These are phyloP conservation scores for Trypanosomatidae sp. DNA, from an alignment of 208 protist species.

Conservation along the genomic window DNA sequence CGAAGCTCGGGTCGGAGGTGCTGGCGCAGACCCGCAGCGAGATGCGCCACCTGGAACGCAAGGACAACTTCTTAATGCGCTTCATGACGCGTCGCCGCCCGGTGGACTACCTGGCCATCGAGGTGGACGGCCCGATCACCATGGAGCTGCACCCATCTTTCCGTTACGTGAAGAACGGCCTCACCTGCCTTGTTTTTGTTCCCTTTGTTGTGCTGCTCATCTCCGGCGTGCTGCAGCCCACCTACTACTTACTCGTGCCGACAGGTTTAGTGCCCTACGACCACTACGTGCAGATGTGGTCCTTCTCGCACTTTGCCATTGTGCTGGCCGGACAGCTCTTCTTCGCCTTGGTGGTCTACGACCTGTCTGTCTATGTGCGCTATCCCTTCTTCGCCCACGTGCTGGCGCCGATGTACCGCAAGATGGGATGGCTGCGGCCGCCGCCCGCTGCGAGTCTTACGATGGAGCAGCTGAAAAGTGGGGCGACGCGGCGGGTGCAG, in stretches of 20 bases:
- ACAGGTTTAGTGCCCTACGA: conserved; percentile 55
- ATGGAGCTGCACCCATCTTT: conserved; percentile 73
- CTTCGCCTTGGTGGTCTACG: conserved; percentile 70
- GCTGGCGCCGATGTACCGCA: conserved; percentile 64
- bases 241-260: conserved; percentile 70
- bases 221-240: conserved; percentile 73
- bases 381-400: conserved; percentile 74
- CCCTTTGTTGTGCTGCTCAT: conserved; percentile 58
- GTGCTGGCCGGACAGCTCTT: conserved; percentile 61
- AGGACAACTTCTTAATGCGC: conserved; percentile 55
- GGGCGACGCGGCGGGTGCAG: conserved; percentile 24
- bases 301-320: conserved; percentile 58
- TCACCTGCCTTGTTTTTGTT: conserved; percentile 44
- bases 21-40: conserved; percentile 68
- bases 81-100: conserved; percentile 66
- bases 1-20: conserved; percentile 78
- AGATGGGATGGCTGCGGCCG: conserved; percentile 38
- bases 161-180: conserved; percentile 53
- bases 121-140: conserved; percentile 68
- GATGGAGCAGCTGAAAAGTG: conserved; percentile 47
- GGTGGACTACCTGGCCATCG: conserved; percentile 77
- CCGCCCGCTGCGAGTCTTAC: conserved; percentile 29
- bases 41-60: conserved; percentile 63
- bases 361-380: conserved; percentile 75
- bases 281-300: conserved; percentile 71